Evolutionary conservation across 2,329 filamentous ascomycete species (phyloP), one percentile per base, ranked within the genome.

Genomic region (Botrytis porri): DNA sequence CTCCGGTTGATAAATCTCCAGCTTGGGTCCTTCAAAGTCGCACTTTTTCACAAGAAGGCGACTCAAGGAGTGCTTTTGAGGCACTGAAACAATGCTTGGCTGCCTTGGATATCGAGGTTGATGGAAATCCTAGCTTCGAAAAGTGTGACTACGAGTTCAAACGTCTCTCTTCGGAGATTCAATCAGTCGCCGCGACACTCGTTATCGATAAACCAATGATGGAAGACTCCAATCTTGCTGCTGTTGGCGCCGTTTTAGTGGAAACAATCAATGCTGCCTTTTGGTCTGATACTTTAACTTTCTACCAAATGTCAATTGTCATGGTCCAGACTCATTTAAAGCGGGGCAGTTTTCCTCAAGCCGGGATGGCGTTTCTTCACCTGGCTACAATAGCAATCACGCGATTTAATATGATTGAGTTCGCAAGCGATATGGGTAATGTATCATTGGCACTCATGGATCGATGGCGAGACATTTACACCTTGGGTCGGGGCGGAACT

Each of bases 1-100:
- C 90, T 29, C 84, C 93, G 0, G 87, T 93, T 9, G 94, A 97
- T 81, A 96, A 93, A 83, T 93, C 93, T 1, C 91, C 93, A 14
- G 93, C 93, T 0, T 97, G 92, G 84, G 91, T 97, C 59, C 84
- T 98, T 51, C 90, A 94, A 80, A 94, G 93, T 9, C 89, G 94
- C 67, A 91, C 97, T 63, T 89, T 90, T 78, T 89, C 92, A 1
- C 90, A 95, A 78, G 87, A 87, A 71, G 94, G 94, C 1, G 89
- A 97, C 76, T 89, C 90, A 41, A 83, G 86, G 35, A 87, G 87
- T 7, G 93, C 94, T 0, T 89, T 97, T 77, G 83, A 86, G 45
- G 88, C 89, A 1, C 84, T 98, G 37, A 91, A 91, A 78, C 87
- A 90, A 63, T 94, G 93, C 75, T 83, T 98, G 25, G 84, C 83